These are phyloP conservation scores for Metarhizium brunneum DNA, from an alignment of 2,329 filamentous ascomycete species.

Conservation along the genomic window DNA sequence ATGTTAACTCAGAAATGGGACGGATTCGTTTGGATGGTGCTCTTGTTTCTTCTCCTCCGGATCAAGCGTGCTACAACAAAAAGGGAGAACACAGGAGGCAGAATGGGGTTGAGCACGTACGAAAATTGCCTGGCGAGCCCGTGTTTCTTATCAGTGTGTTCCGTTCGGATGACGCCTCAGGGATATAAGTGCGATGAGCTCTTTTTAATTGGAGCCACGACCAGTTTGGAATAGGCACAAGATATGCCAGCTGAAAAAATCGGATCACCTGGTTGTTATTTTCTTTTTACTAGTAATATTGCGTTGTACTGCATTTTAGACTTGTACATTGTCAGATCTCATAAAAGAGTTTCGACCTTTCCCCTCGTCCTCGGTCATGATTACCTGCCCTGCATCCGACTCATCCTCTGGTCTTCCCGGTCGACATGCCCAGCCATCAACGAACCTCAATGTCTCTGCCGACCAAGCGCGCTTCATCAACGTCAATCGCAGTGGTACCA, in stretches of 20 bases:
- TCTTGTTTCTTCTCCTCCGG: neutral
- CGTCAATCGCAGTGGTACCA: constrained; percentile 53
- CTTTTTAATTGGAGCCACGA: too few relatives aligned
- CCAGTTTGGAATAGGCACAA: too few relatives aligned
- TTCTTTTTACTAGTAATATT: neutral
- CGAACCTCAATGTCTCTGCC: constrained; percentile 40
- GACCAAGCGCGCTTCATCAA: constrained; percentile 53
- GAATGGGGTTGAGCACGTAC: too few relatives aligned
- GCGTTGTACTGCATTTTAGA: neutral
- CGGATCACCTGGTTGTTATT: neutral
- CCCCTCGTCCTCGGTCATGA: constrained; percentile 1
- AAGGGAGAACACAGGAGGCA: neutral
- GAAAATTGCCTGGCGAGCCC: too few relatives aligned
- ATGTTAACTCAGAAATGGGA: neutral
- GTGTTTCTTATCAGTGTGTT: too few relatives aligned
- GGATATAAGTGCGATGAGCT: too few relatives aligned
- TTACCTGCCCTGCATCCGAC: neutral
- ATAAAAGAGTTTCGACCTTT: neutral
- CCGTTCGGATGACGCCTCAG: too few relatives aligned
- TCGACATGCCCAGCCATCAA: constrained; percentile 39
- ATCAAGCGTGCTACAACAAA: neutral
- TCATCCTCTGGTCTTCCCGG: constrained; percentile 43
- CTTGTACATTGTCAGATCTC: neutral
- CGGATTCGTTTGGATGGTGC: neutral
- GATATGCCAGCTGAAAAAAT: too few relatives aligned